Conservation (phyloP, 1,139 yeast species). For the Candida tetrigidarum region DNA sequence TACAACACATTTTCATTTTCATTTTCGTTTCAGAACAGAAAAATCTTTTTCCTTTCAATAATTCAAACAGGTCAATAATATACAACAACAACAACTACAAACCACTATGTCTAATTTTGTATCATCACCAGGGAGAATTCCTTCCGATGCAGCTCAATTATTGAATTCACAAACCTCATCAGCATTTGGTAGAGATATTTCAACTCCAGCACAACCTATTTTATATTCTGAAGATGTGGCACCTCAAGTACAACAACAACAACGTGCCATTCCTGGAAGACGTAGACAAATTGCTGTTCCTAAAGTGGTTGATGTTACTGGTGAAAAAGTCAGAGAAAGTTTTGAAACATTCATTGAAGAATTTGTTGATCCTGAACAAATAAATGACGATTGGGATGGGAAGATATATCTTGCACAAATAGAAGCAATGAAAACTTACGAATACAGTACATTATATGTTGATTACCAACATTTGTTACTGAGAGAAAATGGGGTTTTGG, state of each 20-base stretch:
- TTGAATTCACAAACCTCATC: conserved; percentile 50
- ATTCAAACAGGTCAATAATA: no score
- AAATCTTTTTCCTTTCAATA: not conserved
- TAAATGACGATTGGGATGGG: conserved; percentile 50
- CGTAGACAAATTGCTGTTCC: conserved; percentile 71
- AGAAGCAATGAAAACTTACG: conserved; percentile 77
- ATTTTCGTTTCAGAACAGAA: not conserved
- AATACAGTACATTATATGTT: conserved; percentile 77
- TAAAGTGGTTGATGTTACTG: conserved; percentile 88
- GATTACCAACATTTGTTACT: conserved; percentile 81
- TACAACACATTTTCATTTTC: no score
- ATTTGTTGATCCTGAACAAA: conserved; percentile 47
- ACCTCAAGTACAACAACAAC: conserved; percentile 17
- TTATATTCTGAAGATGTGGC: conserved; percentile 16
- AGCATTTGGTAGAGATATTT: conserved; percentile 40
- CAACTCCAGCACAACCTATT: conserved; percentile 19
- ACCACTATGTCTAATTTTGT: conserved; percentile 45
- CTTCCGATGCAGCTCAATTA: conserved; percentile 50
- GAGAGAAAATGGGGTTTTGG: conserved; percentile 85
- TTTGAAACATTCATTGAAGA: conserved; percentile 85
- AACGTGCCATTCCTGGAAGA: conserved; percentile 36
- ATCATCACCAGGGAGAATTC: conserved; percentile 50
- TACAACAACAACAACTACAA: no score
- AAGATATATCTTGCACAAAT: conserved; percentile 78
- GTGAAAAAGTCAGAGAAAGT: conserved; percentile 90